Percentiles rank a stretch among this genome's conserved stretches.
These are phyloP conservation scores for Suillus americanus DNA, from an alignment of 768 basidiomycete species.

Conservation along the genomic window DNA sequence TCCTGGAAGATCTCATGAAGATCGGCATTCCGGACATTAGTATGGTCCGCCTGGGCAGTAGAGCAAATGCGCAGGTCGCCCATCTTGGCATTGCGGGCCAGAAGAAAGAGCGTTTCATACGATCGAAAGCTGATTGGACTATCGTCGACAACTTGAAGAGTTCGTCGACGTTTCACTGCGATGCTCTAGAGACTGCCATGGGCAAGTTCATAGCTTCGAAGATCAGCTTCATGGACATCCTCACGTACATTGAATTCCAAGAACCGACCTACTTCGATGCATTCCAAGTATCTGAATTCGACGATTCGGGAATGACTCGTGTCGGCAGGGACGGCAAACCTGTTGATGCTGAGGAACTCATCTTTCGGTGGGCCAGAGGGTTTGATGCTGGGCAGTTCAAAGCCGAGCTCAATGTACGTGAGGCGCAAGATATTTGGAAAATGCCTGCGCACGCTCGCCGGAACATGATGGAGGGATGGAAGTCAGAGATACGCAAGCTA, in stretches of 20 bases:
- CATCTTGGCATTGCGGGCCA: constrained; percentile 41
- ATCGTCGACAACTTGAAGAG: constrained; percentile 41
- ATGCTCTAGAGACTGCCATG: constrained; percentile 31
- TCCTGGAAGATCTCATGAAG: constrained; percentile 59
- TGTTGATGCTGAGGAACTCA: constrained; percentile 40
- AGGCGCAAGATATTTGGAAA: constrained; percentile 36
- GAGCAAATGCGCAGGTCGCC: constrained; percentile 48
- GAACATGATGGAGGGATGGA: constrained; percentile 33
- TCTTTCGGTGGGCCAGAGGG: constrained; percentile 48
- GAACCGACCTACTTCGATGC: constrained; percentile 45
- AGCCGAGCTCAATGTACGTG: constrained; percentile 19
- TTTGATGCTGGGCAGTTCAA: constrained; percentile 44
- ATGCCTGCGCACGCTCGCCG: constrained; percentile 31
- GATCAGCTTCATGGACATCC: constrained; percentile 30
- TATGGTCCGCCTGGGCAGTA: constrained; percentile 61
- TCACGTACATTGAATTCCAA: constrained; percentile 53
- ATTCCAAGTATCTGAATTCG: constrained; percentile 39
- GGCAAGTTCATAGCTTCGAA: constrained; percentile 22
- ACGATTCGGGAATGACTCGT: constrained; percentile 42
- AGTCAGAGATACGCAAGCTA: constrained; percentile 33
- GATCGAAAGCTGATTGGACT: constrained; percentile 36
- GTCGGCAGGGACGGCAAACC: constrained; percentile 41
- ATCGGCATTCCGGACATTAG: constrained; percentile 50
- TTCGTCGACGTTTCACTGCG: constrained; percentile 8
- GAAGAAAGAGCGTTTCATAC: constrained; percentile 16